Conservation (phyloP, 2,329 filamentous ascomycete species). For the Teratosphaeria viscida region DNA sequence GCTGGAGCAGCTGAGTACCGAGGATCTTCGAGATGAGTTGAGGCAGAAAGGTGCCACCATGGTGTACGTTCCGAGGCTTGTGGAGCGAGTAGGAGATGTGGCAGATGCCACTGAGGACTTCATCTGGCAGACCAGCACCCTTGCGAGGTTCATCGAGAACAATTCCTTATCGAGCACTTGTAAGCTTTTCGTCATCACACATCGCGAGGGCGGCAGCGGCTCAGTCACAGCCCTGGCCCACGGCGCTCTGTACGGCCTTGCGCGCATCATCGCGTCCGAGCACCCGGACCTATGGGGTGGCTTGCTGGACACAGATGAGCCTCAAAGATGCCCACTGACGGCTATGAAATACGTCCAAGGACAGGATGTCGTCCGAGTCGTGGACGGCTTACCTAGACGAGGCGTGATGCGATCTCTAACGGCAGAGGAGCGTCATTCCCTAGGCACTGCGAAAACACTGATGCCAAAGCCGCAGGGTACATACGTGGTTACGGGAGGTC, state of each 20-base stretch:
- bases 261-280: neutral
- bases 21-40: neutral
- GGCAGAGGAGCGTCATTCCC: neutral
- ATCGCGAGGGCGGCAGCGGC: neutral
- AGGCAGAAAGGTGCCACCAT: neutral
- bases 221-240: neutral
- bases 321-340: neutral
- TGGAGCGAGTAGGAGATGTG: neutral
- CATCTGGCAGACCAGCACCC: neutral
- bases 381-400: neutral
- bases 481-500: neutral
- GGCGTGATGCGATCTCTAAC: neutral
- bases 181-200: neutral
- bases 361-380: neutral
- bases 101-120: neutral
- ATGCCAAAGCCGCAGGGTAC: neutral
- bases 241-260: neutral
- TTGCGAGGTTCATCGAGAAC: neutral
- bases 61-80: neutral
- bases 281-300: neutral
- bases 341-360: neutral
- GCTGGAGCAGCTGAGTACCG: neutral
- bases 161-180: neutral
- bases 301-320: neutral
- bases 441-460: neutral